Conservation (phyloP, 495 filamentous ascomycete genomes). For the Amphirosellinia nigrospora region DNA sequence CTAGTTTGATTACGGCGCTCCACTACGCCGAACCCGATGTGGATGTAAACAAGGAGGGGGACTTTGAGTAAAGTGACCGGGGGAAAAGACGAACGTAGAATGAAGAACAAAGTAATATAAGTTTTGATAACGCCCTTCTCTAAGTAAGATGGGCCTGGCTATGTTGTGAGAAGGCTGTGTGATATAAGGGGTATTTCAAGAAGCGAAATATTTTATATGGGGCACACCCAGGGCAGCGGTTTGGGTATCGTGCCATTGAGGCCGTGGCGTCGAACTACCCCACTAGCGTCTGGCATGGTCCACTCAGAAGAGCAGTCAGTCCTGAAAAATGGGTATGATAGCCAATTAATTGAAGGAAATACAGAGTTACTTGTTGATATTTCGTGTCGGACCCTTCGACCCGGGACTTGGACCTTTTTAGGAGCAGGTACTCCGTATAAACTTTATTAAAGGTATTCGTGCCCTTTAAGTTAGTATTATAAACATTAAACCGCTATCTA, state of each 20-base stretch:
- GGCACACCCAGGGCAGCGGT: neutral
- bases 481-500: too few species aligned
- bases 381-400: too few species aligned
- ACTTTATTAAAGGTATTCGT: too few species aligned
- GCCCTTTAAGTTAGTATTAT: too few species aligned
- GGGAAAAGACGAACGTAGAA: neutral
- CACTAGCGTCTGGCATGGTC: neutral
- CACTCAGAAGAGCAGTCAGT: neutral
- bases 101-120: too few species aligned
- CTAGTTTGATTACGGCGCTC: neutral
- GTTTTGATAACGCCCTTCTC: neutral
- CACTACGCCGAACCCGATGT: neutral
- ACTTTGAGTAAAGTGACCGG: too few species aligned
- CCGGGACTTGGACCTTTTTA: too few species aligned
- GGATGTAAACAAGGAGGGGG: neutral
- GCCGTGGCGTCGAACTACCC: neutral
- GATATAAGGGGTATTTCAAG: neutral
- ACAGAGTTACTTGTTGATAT: too few species aligned
- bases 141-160: neutral
- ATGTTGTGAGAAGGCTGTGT: too few species aligned
- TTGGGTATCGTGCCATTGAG: neutral
- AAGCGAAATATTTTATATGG: neutral
- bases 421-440: too few species aligned
- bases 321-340: too few species aligned
- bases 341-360: too few species aligned